A percentile compares a stretch with the other conserved stretches of the same genome.
Evolutionary conservation across 495 filamentous ascomycete genomes (phyloP).

Genomic region (Aspergillus sclerotiicarbonarius): DNA sequence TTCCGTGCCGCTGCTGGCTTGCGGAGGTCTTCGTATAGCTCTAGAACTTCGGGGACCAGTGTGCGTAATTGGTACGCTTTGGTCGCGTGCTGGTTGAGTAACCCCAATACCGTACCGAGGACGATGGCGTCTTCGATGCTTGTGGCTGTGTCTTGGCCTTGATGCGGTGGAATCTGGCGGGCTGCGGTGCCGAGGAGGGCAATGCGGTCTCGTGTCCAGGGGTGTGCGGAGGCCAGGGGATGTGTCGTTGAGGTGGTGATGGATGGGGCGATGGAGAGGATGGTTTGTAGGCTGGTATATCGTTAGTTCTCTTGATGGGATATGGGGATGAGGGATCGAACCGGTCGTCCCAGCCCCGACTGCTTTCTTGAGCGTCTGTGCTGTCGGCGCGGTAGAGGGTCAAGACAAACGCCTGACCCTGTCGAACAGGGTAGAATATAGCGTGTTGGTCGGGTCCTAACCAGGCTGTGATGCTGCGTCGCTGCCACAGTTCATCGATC

Average conservation of each 20-base stretch:
- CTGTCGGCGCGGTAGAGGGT: background rate
- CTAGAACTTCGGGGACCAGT: background rate
- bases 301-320: background rate
- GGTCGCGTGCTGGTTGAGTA: background rate
- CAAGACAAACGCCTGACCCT: background rate
- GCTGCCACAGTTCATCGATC: background rate
- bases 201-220: background rate
- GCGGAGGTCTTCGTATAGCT: constrained; percentile 2
- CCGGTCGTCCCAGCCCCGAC: constrained; percentile 1
- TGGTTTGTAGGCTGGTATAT: constrained; percentile 1
- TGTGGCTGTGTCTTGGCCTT: constrained; percentile 2
- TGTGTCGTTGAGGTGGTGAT: background rate
- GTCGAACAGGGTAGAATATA: constrained; percentile 1
- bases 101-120: background rate
- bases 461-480: constrained; percentile 1
- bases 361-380: background rate
- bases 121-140: constrained; percentile 2
- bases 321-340: background rate
- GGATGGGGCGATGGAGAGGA: background rate
- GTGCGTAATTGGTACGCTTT: background rate
- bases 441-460: constrained; percentile 4
- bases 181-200: constrained; percentile 4
- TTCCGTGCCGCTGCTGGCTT: background rate
- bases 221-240: background rate
- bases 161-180: constrained; percentile 1